These are phyloP conservation scores for Synchytrium microbalum DNA, from an alignment of 371 early-diverging fungal species.

Conservation along the genomic window DNA sequence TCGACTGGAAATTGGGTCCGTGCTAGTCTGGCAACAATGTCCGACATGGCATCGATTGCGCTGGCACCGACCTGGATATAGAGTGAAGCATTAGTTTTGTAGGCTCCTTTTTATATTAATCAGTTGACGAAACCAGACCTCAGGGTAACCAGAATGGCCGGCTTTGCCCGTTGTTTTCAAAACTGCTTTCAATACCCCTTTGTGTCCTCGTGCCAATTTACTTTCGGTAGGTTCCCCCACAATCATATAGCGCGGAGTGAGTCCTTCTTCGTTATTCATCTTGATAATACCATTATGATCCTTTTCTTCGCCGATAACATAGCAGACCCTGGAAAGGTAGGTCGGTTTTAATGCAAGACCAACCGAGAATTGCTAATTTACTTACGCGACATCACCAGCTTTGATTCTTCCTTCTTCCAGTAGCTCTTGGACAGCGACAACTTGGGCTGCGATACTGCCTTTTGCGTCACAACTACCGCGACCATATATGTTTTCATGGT, in stretches of 20 bases:
- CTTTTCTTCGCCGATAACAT: conserved; percentile 40
- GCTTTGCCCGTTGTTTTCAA: conserved; percentile 29
- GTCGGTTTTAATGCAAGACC: not conserved
- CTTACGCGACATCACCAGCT: conserved; percentile 34
- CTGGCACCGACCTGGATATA: too few relatives aligned
- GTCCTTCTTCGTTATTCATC: conserved; percentile 34
- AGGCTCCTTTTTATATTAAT: too few relatives aligned
- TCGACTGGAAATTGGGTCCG: conserved; percentile 2
- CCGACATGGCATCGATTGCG: conserved; percentile 32
- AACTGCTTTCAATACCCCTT: conserved; percentile 35
- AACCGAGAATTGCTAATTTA: not conserved
- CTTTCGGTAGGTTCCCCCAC: conserved; percentile 42
- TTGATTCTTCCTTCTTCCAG: conserved; percentile 32
- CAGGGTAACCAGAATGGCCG: conserved; percentile 39
- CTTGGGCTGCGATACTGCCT: conserved; percentile 36
- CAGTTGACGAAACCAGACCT: conserved; percentile 33
- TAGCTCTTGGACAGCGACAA: conserved; percentile 35
- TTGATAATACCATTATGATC: conserved; percentile 40
- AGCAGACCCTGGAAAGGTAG: conserved; percentile 19
- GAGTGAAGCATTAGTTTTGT: too few relatives aligned
- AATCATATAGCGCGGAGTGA: conserved; percentile 29
- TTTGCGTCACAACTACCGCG: conserved; percentile 43
- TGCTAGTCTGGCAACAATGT: conserved; percentile 22
- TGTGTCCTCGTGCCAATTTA: conserved; percentile 37
- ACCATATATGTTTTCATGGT: conserved; percentile 37